Evolutionary conservation across 106 monocot genomes (phyloP).

Genomic region (Acanthochlamys bracteata): DNA sequence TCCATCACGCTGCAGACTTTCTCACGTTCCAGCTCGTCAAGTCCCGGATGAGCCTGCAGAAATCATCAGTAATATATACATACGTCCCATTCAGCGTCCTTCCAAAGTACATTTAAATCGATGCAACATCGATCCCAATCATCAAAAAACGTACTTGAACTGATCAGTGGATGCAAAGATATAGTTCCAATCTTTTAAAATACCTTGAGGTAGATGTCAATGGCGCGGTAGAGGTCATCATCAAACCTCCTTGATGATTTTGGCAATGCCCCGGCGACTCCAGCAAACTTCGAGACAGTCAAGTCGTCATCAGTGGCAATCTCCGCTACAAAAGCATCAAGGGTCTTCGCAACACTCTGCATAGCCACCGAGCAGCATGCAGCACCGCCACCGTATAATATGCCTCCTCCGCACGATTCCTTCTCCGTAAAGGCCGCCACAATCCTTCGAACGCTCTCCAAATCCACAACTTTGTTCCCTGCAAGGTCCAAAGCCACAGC

Average conservation of each 20-base stretch:
- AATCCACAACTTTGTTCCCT: slow-evolving; percentile 45
- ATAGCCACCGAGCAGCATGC: slow-evolving; percentile 24
- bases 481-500: slow-evolving; percentile 35
- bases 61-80: no score
- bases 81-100: no score
- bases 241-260: slow-evolving; percentile 50
- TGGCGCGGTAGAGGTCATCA: slow-evolving; percentile 77
- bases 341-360: slow-evolving; percentile 41
- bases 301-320: slow-evolving; percentile 66
- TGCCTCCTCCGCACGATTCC: slow-evolving; percentile 23
- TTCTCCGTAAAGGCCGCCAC: slow-evolving; percentile 43
- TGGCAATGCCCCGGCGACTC: slow-evolving; percentile 46
- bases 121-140: no score
- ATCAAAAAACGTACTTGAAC: no score
- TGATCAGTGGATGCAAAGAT: no score
- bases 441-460: slow-evolving; percentile 51
- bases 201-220: slow-evolving; percentile 83
- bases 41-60: slow-evolving; percentile 50
- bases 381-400: slow-evolving; percentile 17
- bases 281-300: slow-evolving; percentile 62
- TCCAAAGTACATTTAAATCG: no score
- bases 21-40: slow-evolving; percentile 84
- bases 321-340: slow-evolving; percentile 61
- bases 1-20: slow-evolving; percentile 93
- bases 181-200: no score